Percentiles rank a stretch among this genome's conserved stretches.
These are phyloP conservation scores for Polychaeton citri DNA, from an alignment of 2,329 filamentous ascomycete species.

Conservation along the genomic window DNA sequence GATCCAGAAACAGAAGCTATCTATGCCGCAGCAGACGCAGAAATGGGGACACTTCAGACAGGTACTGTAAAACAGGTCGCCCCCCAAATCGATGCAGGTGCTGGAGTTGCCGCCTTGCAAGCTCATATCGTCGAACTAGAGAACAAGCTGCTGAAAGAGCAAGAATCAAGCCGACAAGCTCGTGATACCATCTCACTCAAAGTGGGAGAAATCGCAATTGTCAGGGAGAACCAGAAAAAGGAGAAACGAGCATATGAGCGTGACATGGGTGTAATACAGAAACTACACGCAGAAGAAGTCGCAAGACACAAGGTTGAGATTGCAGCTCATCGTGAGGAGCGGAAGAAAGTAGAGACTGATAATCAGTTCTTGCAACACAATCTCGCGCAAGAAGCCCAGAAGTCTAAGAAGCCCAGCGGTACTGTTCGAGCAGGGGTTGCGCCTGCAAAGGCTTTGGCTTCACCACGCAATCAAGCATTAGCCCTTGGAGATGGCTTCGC, in stretches of 20 bases:
- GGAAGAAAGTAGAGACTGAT: slow-evolving; percentile 53
- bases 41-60: slow-evolving; percentile 14
- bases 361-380: slow-evolving; percentile 62
- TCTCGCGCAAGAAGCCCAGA: slow-evolving; percentile 46
- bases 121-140: slow-evolving; percentile 33
- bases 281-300: slow-evolving; percentile 49
- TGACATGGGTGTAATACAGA: slow-evolving; percentile 48
- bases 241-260: slow-evolving; percentile 48
- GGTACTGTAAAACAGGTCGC: slow-evolving; percentile 10
- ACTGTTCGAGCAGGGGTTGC: slow-evolving; percentile 6
- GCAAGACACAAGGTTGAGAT: slow-evolving; percentile 51
- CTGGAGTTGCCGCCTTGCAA: slow-evolving; percentile 22
- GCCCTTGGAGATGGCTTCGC: slow-evolving; percentile 59
- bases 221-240: slow-evolving; percentile 57
- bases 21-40: slow-evolving; percentile 20
- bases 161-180: slow-evolving; percentile 23
- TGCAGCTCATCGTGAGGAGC: slow-evolving; percentile 51
- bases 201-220: slow-evolving; percentile 59
- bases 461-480: slow-evolving; percentile 14
- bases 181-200: slow-evolving; percentile 45
- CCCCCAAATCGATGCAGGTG: slow-evolving; percentile 1
- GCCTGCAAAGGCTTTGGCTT: slow-evolving; percentile 10
- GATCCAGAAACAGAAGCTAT: slow-evolving; percentile 18
- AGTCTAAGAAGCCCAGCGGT: slow-evolving; percentile 33
- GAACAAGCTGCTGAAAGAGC: slow-evolving; percentile 32